Conservation (phyloP, 108 stramenopile species). For the Fistulifera solaris region DNA sequence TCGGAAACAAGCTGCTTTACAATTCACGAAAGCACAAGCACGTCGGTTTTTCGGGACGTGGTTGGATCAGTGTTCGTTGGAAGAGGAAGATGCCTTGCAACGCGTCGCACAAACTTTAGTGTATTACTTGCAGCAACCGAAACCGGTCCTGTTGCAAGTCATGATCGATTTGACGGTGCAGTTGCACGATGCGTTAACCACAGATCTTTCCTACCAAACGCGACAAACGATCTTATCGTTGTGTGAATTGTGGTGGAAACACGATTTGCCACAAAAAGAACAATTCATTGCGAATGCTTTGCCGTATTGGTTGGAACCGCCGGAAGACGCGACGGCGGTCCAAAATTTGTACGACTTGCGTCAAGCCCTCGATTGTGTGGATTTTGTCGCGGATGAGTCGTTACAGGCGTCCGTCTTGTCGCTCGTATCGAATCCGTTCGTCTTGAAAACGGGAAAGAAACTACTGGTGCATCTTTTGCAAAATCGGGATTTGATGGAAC, state of each 20-base stretch:
- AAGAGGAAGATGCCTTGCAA: constrained; percentile 13
- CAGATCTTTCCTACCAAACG: constrained; percentile 41
- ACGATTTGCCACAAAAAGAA: constrained; percentile 58
- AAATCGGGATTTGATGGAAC: constrained; percentile 48
- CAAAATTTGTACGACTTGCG: constrained; percentile 64
- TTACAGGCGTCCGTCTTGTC: constrained; percentile 26
- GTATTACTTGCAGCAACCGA: neutral
- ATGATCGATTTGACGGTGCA: constrained; percentile 42
- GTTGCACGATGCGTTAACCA: constrained; percentile 61
- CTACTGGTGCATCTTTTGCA: constrained; percentile 66
- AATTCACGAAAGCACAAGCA: constrained; percentile 19
- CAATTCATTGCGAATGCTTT: constrained; percentile 66
- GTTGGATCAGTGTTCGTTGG: constrained; percentile 17
- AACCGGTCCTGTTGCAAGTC: neutral
- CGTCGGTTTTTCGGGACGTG: constrained; percentile 35
- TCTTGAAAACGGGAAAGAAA: constrained; percentile 57
- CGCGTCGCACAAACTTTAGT: constrained; percentile 8
- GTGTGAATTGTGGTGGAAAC: constrained; percentile 86
- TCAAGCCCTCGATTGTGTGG: constrained; percentile 69
- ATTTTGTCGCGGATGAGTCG: constrained; percentile 70
- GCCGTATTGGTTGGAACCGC: constrained; percentile 49
- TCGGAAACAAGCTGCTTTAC: too few relatives aligned
- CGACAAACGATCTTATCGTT: constrained; percentile 19
- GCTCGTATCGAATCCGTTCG: constrained; percentile 61
- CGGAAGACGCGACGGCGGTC: constrained; percentile 32